phyloP scores from a whole-genome alignment of 2,329 filamentous ascomycete species.

The Xylariaceae sp. region DNA sequence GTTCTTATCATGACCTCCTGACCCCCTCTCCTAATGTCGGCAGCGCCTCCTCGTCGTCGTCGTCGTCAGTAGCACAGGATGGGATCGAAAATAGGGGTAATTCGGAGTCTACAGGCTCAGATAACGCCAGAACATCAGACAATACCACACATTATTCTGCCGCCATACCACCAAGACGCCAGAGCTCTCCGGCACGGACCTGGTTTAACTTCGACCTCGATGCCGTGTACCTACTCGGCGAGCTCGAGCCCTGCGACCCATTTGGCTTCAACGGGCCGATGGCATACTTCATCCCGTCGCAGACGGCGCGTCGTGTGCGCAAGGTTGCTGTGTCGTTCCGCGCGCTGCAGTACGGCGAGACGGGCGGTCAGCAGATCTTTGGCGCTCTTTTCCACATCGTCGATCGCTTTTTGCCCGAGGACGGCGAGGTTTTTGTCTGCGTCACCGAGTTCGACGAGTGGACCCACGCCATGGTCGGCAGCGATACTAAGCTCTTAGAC shows the following conservation, averaged over 20 bases:
- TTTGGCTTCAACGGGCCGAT: constrained; percentile 45
- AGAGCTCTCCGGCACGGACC: constrained; percentile 34
- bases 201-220: constrained; percentile 47
- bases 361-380: constrained; percentile 43
- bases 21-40: background rate
- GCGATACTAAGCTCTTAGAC: constrained; percentile 22
- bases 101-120: background rate
- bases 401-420: constrained; percentile 37
- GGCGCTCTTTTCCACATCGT: constrained; percentile 44
- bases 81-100: background rate
- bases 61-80: background rate
- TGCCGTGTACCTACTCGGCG: constrained; percentile 43
- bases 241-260: constrained; percentile 43
- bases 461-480: constrained; percentile 29
- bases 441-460: constrained; percentile 37
- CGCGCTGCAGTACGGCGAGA: constrained; percentile 40
- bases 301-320: constrained; percentile 40
- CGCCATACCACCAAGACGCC: constrained; percentile 19
- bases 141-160: background rate
- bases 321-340: constrained; percentile 41
- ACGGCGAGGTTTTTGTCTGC: constrained; percentile 37
- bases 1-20: constrained; percentile 15
- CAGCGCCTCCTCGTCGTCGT: background rate
- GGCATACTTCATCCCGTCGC: constrained; percentile 40
- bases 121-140: background rate